These are phyloP conservation scores for Jimgerdemannia flammicorona DNA, from an alignment of 192 early-diverging fungal genomes.

Conservation along the genomic window DNA sequence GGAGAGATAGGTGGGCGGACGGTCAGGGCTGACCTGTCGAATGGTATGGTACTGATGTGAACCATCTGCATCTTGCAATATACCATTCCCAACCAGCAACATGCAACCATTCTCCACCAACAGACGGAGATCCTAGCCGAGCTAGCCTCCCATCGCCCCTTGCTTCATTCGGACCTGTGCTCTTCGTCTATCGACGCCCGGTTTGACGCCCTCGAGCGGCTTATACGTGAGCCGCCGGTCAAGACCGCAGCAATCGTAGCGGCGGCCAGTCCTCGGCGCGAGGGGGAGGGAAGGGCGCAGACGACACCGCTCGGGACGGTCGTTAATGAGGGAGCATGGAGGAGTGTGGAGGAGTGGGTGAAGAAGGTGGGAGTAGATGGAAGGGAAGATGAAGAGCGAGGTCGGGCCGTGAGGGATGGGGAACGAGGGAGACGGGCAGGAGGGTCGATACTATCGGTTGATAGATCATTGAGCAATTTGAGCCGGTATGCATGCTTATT, in stretches of 20 bases:
- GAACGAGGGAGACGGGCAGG: background rate
- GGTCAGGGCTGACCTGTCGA: too few relatives aligned
- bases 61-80: too few relatives aligned
- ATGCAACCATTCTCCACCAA: background rate
- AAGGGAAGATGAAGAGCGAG: background rate
- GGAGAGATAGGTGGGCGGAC: background rate
- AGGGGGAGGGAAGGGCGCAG: background rate
- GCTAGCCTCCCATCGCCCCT: background rate
- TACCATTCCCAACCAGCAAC: background rate
- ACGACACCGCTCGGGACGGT: background rate
- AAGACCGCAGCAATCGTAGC: background rate
- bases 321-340: background rate
- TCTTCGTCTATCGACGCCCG: background rate
- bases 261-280: too few relatives aligned
- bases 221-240: background rate
- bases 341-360: background rate
- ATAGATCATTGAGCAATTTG: background rate
- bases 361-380: background rate
- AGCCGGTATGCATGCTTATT: background rate
- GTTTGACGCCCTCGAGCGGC: background rate
- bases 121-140: background rate
- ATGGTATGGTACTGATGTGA: too few relatives aligned
- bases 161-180: background rate
- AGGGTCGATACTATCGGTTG: background rate
- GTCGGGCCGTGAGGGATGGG: background rate